A percentile compares a stretch with the other conserved stretches of the same genome.
Evolutionary conservation across 2,329 filamentous ascomycete species (phyloP).

Genomic region (Apiospora arundinis): DNA sequence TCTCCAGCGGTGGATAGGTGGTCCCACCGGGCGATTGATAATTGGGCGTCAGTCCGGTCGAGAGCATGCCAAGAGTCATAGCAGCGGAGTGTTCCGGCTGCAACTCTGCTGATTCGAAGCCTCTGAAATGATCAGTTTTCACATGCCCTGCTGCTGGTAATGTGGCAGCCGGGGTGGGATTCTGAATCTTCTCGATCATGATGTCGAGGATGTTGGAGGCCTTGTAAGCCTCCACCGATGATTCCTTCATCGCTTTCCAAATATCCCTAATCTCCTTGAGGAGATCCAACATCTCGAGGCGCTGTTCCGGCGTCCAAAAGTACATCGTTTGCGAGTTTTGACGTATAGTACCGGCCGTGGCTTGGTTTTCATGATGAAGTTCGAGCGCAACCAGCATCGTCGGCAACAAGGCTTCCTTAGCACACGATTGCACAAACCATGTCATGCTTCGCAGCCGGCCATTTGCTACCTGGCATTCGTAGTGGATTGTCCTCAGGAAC

Average conservation of each 20-base stretch:
- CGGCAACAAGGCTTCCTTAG: constrained; percentile 84
- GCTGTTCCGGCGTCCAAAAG: constrained; percentile 65
- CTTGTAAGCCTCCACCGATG: constrained; percentile 90
- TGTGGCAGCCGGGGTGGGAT: constrained; percentile 43
- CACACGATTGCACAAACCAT: constrained; percentile 80
- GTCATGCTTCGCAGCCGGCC: constrained; percentile 76
- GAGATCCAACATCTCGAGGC: constrained; percentile 76
- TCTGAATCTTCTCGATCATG: constrained; percentile 80
- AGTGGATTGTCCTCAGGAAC: constrained; percentile 77
- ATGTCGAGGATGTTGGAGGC: constrained; percentile 81
- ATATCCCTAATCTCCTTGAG: constrained; percentile 78
- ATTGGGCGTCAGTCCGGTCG: constrained; percentile 43
- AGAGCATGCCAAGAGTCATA: constrained; percentile 51
- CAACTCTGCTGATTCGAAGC: constrained; percentile 27
- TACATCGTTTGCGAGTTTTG: constrained; percentile 52
- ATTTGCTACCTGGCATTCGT: constrained; percentile 70
- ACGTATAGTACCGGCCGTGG: constrained; percentile 48
- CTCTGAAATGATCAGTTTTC: constrained; percentile 28
- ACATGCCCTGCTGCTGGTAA: constrained; percentile 25
- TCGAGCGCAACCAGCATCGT: constrained; percentile 86
- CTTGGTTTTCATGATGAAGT: constrained; percentile 71
- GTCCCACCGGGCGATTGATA: constrained; percentile 48
- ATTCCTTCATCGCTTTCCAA: constrained; percentile 78
- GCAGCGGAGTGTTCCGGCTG: constrained; percentile 49
- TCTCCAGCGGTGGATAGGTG: constrained; percentile 51